Base-by-base conservation (phyloP, 2,329 filamentous ascomycete species). In the Claviceps sp. region DNA sequence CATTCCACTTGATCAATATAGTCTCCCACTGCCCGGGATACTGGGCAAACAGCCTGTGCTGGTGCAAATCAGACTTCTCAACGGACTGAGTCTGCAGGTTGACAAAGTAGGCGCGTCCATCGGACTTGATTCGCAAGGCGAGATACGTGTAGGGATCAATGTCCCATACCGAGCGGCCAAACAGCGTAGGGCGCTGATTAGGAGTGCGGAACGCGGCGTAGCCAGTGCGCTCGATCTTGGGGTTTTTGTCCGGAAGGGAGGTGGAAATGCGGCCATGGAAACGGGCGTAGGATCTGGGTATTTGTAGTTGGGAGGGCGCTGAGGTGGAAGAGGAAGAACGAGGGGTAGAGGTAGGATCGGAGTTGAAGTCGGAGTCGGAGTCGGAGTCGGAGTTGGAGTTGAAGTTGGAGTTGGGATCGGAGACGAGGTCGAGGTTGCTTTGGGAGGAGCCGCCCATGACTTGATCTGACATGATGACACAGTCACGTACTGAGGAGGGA, bases 1-100 rank as follows among this genome's bases (percentile, higher is more conserved):
- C 88, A 59, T 83, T 85, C 78, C 90, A 93, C 55, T 85, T 86
- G 56, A 98, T 85, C 46, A 94, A 68, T n/a, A 96, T 79, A 1
- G 93, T 96, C 74, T 98, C 91, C 93, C 93, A 98, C 61, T 90
- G 78, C 1, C 89, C 89, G 0, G 86, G 83, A 8, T 80, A 79
- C 61, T 83, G 84, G 8, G 85, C 77, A 59, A 88, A 95, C 4
- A 98, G 70, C 48, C 93, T 77, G 67, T 98, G 93, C 66, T 98
- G 93, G 67, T 97, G 93, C 56, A 98, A 75, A 66, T 98, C 93
- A n/a, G 89, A 91, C 11, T 88, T 86, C 47, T 95, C 87, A 51
- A 98, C 83, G 1, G 86, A 87, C 64, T 98, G 91, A 3, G 90
- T 95, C 72, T 97, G 93, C 16, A 98, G 73, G 67, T 98, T 98